Evolutionary conservation across 257 asterid genomes (phyloP).

Genomic region (Nicotiana obtusifolia): DNA sequence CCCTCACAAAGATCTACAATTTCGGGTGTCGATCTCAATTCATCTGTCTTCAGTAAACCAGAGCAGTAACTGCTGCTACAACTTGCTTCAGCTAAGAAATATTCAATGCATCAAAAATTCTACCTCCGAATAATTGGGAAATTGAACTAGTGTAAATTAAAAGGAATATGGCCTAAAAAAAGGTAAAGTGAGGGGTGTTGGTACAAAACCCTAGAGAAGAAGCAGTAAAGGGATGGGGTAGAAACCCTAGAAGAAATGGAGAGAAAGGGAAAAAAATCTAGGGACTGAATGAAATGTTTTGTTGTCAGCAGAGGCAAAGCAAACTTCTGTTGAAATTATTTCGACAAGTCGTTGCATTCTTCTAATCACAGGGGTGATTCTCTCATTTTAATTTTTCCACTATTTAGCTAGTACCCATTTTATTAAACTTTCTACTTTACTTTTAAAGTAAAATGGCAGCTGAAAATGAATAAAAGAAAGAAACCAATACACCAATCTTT

Average conservation of each 20-base stretch:
- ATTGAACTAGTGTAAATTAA: background rate
- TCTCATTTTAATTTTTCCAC: background rate
- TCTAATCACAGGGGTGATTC: background rate
- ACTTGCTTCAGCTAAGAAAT: background rate
- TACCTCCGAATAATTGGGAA: background rate
- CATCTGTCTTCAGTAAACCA: background rate
- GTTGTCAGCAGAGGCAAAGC: constrained; percentile 19
- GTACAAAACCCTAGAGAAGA: constrained; percentile 59
- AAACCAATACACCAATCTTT: background rate
- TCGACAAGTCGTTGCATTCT: background rate
- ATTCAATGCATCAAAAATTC: background rate
- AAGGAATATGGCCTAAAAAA: background rate
- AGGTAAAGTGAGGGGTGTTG: constrained; percentile 15
- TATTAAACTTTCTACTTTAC: background rate
- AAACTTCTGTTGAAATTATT: background rate
- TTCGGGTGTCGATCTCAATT: constrained; percentile 37
- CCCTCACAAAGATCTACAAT: constrained; percentile 24
- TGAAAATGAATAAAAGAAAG: background rate
- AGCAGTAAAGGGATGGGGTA: constrained; percentile 20
- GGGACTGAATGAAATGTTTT: constrained; percentile 52
- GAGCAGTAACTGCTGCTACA: background rate
- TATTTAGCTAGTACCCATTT: background rate
- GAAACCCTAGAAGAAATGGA: constrained; percentile 52
- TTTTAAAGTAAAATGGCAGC: background rate
- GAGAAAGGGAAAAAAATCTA: constrained; percentile 26